These are phyloP conservation scores for Tolypocladium pustulatum DNA, from an alignment of 2,329 filamentous ascomycete species.

Conservation along the genomic window DNA sequence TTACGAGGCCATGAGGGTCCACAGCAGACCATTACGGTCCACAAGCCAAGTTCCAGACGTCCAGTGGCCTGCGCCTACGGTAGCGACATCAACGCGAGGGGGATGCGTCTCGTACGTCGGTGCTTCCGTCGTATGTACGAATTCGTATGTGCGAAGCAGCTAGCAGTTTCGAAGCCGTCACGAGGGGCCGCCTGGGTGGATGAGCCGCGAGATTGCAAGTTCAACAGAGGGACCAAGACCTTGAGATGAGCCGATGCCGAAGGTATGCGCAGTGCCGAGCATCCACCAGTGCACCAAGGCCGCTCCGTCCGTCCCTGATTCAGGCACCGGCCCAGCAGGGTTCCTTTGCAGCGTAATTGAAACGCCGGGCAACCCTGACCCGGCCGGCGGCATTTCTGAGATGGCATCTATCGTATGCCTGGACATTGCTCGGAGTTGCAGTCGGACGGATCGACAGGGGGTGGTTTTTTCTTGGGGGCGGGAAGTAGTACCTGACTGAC, in stretches of 20 bases:
- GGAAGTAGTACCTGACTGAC: background rate
- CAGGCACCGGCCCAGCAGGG: background rate
- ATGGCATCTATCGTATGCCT: background rate
- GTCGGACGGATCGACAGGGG: background rate
- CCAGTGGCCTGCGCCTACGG: too few species aligned
- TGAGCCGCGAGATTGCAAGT: background rate
- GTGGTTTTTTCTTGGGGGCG: background rate
- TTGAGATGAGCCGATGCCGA: background rate
- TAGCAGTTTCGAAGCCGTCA: background rate
- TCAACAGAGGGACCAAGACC: too few species aligned
- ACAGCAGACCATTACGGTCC: background rate
- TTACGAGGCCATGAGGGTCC: background rate
- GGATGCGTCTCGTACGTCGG: background rate
- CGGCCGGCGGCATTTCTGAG: background rate
- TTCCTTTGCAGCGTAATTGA: background rate
- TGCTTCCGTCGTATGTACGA: background rate
- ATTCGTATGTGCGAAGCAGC: background rate
- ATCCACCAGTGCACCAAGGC: background rate
- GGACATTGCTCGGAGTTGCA: background rate
- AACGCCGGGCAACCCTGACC: background rate
- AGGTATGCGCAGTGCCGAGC: background rate
- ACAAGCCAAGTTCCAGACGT: background rate
- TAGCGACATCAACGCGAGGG: too few species aligned
- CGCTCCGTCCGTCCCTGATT: background rate
- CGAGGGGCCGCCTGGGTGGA: background rate